A percentile compares a stretch with the other conserved stretches of the same genome.
Evolutionary conservation across 2,329 filamentous ascomycete genomes (phyloP).

Genomic region (Madurella mycetomatis): DNA sequence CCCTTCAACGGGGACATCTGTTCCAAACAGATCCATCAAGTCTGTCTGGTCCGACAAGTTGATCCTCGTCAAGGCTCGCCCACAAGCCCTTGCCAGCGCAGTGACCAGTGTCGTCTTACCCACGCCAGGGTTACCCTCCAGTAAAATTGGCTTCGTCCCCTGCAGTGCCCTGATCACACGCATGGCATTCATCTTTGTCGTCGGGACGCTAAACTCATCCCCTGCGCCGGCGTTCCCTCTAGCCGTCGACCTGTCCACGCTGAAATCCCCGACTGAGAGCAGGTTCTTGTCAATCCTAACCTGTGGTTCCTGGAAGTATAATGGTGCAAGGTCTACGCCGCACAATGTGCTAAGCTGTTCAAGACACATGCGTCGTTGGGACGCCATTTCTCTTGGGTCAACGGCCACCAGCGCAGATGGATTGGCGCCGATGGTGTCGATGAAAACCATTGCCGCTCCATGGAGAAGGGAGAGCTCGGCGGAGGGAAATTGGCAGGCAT

Average conservation of each 20-base stretch:
- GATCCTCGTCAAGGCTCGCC: conserved; percentile 81
- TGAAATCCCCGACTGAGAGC: conserved; percentile 72
- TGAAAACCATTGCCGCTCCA: conserved; percentile 90
- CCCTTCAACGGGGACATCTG: conserved; percentile 93
- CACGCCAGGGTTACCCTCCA: conserved; percentile 96
- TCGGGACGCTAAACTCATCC: conserved; percentile 83
- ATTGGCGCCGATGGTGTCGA: conserved; percentile 92
- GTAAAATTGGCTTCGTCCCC: conserved; percentile 81
- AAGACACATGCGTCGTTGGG: conserved; percentile 70
- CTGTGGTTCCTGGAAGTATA: conserved; percentile 62
- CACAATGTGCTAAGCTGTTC: conserved; percentile 66
- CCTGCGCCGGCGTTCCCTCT: conserved; percentile 47
- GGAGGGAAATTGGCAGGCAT: conserved; percentile 53
- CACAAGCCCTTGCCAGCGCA: conserved; percentile 74
- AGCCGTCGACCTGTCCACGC: conserved; percentile 50
- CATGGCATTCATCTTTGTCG: conserved; percentile 85
- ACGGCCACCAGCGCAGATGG: conserved; percentile 81
- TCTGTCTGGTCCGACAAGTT: conserved; percentile 98
- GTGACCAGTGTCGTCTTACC: conserved; percentile 93
- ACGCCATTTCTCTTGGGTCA: conserved; percentile 62
- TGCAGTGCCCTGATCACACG: conserved; percentile 85
- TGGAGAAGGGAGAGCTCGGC: conserved; percentile 57
- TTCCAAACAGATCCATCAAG: conserved; percentile 94
- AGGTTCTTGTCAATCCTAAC: conserved; percentile 50
- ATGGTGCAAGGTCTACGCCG: conserved; percentile 57